These are phyloP conservation scores for Ailanthus altissimus DNA, from an alignment of 345 rosid genomes.

Conservation along the genomic window DNA sequence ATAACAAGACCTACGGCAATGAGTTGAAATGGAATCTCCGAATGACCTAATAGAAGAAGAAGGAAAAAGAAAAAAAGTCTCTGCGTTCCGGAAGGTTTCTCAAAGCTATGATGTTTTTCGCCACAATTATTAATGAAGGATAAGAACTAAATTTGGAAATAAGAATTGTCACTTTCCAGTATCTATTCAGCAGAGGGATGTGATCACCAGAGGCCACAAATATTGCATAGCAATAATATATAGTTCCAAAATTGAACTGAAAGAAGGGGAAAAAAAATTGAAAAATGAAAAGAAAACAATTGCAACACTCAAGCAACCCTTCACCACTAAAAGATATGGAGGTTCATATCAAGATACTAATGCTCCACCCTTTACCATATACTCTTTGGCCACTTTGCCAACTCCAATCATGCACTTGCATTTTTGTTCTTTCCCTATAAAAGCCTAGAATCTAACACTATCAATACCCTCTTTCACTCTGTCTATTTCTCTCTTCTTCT, in stretches of 20 bases:
- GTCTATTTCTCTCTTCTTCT: neutral
- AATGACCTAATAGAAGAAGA: neutral
- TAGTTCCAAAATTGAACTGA: neutral
- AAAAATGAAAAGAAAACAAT: neutral
- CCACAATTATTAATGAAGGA: constrained; percentile 5
- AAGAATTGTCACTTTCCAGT: constrained; percentile 1
- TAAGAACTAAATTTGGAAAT: constrained; percentile 9
- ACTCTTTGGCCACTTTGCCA: neutral
- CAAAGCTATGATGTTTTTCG: neutral
- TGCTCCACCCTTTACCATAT: neutral
- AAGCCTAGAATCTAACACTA: neutral
- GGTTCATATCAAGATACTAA: neutral
- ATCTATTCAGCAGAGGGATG: neutral
- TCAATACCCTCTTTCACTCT: neutral
- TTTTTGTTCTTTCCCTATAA: constrained; percentile 1
- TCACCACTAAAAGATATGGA: neutral
- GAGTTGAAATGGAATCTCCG: neutral
- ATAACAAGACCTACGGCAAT: neutral
- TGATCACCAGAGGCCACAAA: constrained; percentile 7
- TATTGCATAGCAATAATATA: neutral
- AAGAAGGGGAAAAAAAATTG: neutral
- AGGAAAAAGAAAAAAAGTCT: neutral
- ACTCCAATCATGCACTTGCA: constrained; percentile 18
- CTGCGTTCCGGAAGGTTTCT: neutral
- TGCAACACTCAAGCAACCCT: constrained; percentile 7